A percentile compares a stretch with the other conserved stretches of the same genome.
Evolutionary conservation across 2,329 filamentous ascomycete species (phyloP).

Genomic region (Lecanosticta acicola): DNA sequence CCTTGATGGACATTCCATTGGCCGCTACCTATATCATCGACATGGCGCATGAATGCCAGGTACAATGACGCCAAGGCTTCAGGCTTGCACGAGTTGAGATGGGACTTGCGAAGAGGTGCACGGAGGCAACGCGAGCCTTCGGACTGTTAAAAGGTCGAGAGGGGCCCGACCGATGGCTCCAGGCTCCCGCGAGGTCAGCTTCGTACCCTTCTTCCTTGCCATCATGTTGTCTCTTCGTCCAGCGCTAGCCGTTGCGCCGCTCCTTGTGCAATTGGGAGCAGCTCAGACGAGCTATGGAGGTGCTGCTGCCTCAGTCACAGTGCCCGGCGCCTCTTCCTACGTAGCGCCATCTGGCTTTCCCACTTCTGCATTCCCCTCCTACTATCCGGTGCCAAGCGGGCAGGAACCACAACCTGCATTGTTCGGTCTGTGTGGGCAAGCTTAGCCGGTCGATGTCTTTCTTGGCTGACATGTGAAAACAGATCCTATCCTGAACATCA

Average conservation of each 20-base stretch:
- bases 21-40: not conserved
- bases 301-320: constrained; percentile 4
- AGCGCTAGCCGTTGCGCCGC: not conserved
- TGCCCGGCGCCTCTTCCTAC: constrained; percentile 26
- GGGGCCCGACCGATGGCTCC: not conserved
- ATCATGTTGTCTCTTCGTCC: not conserved
- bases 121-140: too few species aligned
- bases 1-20: not conserved
- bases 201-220: not conserved
- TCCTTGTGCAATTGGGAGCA: not conserved
- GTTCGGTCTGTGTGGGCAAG: constrained; percentile 2
- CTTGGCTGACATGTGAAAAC: too few species aligned
- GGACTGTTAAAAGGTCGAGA: not conserved
- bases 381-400: constrained; percentile 44
- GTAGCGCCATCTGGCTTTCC: constrained; percentile 47
- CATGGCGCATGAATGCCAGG: not conserved
- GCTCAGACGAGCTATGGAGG: not conserved
- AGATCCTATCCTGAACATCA: constrained; percentile 51
- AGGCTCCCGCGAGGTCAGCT: not conserved
- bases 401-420: constrained; percentile 50
- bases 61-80: not conserved
- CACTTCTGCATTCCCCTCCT: constrained; percentile 47
- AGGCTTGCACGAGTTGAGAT: not conserved
- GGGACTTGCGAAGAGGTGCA: not conserved
- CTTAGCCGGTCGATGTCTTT: too few species aligned